Conservation (phyloP, 345 rosid genomes). For the Sonneratia alba region DNA sequence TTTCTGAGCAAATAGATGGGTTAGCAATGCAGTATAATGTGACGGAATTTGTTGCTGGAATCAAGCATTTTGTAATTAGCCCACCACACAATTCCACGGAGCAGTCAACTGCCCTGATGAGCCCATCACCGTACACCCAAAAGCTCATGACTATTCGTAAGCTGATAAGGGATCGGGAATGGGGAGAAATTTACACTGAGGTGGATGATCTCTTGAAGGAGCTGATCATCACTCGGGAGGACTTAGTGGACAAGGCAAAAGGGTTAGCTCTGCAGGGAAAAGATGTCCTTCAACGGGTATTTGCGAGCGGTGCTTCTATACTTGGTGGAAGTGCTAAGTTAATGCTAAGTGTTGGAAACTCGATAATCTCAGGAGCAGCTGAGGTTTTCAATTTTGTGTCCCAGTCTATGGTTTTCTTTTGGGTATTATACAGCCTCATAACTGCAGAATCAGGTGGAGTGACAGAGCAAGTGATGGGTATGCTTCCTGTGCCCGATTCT, state of each 20-base stretch:
- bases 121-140: constrained; percentile 59
- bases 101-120: constrained; percentile 41
- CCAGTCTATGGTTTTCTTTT: constrained; percentile 70
- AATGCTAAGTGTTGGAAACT: constrained; percentile 50
- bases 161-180: constrained; percentile 45
- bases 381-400: constrained; percentile 88
- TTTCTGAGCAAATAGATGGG: constrained; percentile 1
- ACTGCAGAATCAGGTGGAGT: constrained; percentile 96
- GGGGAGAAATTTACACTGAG: constrained; percentile 76
- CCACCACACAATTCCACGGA: constrained; percentile 34
- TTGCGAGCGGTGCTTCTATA: constrained; percentile 66
- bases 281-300: constrained; percentile 60
- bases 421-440: constrained; percentile 75
- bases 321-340: constrained; percentile 68
- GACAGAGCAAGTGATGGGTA: constrained; percentile 77
- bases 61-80: constrained; percentile 71
- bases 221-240: constrained; percentile 65
- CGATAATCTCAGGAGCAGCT: constrained; percentile 76
- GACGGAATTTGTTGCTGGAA: constrained; percentile 84
- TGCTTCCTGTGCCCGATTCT: constrained; percentile 64
- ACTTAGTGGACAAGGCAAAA: constrained; percentile 78
- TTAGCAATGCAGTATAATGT: constrained; percentile 25
- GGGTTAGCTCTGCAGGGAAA: constrained; percentile 67
- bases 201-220: constrained; percentile 64
- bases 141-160: constrained; percentile 59